Evolutionary conservation across 805 yeast species (phyloP).

Genomic region (Kluyveromyces dobzhanskii): DNA sequence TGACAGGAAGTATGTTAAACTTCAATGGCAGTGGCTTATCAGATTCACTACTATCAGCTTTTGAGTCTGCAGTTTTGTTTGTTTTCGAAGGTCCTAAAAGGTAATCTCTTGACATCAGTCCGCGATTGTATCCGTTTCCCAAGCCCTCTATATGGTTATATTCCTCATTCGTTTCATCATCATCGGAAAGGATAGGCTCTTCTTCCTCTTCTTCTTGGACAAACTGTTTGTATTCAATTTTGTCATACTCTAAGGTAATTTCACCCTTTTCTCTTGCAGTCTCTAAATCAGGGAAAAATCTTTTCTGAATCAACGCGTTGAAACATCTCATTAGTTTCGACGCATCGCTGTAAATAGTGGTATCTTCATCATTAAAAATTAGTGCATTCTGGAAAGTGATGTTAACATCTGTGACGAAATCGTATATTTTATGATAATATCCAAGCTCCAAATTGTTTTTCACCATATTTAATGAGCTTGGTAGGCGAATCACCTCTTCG

Average conservation of each 20-base stretch:
- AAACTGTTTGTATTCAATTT: constrained; percentile 23
- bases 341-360: constrained; percentile 69
- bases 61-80: constrained; percentile 5
- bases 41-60: constrained; percentile 11
- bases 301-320: constrained; percentile 24
- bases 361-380: constrained; percentile 63
- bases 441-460: constrained; percentile 43
- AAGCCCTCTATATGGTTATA: constrained; percentile 26
- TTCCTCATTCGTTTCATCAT: constrained; percentile 19
- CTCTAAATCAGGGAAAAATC: constrained; percentile 22
- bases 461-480: constrained; percentile 64
- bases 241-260: constrained; percentile 23
- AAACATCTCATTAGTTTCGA: constrained; percentile 47
- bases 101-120: constrained; percentile 24
- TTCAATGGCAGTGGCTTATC: constrained; percentile 19
- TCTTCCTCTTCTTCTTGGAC: constrained; percentile 11
- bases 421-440: constrained; percentile 46
- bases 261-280: constrained; percentile 27
- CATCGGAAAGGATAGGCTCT: constrained; percentile 7
- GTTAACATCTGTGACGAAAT: constrained; percentile 49
- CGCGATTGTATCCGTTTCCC: constrained; percentile 27
- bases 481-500: constrained; percentile 58
- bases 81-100: constrained; percentile 17
- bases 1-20: constrained; percentile 22
- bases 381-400: constrained; percentile 75